phyloP scores from a whole-genome alignment of 73 alveolate species.

The Paramecium tetraurelia region DNA sequence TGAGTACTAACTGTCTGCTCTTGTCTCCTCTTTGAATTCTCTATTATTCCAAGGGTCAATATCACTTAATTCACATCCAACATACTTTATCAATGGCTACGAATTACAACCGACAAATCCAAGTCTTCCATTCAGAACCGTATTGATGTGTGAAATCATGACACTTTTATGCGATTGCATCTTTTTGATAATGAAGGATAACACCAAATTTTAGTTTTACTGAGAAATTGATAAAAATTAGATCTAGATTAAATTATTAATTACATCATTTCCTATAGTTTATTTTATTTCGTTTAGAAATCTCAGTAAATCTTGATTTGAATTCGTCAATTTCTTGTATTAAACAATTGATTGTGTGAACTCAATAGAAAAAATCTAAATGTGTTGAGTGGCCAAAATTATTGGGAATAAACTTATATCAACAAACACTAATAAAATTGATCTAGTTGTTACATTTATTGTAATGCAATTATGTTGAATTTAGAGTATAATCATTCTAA shows the following conservation, averaged over 20 bases:
- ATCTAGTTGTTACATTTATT: background rate
- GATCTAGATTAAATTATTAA: background rate
- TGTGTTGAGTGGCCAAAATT: background rate
- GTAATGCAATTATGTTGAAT: background rate
- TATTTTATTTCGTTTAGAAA: background rate
- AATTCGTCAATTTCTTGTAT: background rate
- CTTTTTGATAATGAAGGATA: background rate
- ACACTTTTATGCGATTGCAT: background rate
- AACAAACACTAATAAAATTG: background rate
- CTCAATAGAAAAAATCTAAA: background rate
- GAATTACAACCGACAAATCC: background rate
- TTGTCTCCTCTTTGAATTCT: slow-evolving; percentile 1
- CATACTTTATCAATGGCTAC: background rate
- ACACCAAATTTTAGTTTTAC: background rate
- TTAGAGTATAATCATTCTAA: background rate
- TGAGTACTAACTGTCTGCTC: background rate
- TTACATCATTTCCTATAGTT: background rate
- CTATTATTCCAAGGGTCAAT: slow-evolving; percentile 1
- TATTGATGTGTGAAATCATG: background rate
- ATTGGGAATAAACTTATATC: background rate
- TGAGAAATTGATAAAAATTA: background rate
- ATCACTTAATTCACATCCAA: background rate
- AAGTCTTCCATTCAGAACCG: background rate
- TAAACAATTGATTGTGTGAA: background rate
- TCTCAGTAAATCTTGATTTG: background rate